phyloP scores from a whole-genome alignment of 2,329 filamentous ascomycete species.

The Botrytis tulipae region DNA sequence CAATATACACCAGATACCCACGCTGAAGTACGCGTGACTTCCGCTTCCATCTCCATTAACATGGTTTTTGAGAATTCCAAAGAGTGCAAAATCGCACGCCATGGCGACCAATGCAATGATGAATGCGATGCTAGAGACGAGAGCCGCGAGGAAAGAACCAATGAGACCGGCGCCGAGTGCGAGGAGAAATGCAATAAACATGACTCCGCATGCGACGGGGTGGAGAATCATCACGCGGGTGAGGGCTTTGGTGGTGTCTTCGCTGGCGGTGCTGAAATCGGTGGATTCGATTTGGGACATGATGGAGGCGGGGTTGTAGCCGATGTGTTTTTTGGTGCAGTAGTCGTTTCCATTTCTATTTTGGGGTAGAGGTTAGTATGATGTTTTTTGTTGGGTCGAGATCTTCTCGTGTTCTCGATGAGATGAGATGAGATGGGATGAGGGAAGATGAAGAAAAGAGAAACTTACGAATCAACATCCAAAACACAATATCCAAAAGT shows the following conservation, averaged over 20 bases:
- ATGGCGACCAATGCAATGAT: slow-evolving; percentile 49
- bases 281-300: slow-evolving; percentile 42
- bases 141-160: slow-evolving; percentile 51
- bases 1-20: slow-evolving; percentile 59
- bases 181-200: slow-evolving; percentile 59
- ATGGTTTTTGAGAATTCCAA: slow-evolving; percentile 52
- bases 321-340: slow-evolving; percentile 51
- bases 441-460: background rate
- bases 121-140: slow-evolving; percentile 51
- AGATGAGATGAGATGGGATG: background rate
- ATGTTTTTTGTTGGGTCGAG: background rate
- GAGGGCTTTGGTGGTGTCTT: slow-evolving; percentile 48
- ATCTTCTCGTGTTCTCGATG: background rate
- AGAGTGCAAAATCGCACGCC: slow-evolving; percentile 57
- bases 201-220: slow-evolving; percentile 55
- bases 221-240: slow-evolving; percentile 62
- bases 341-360: slow-evolving; percentile 41
- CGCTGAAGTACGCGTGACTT: slow-evolving; percentile 49
- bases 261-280: slow-evolving; percentile 42
- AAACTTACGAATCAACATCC: slow-evolving; percentile 37
- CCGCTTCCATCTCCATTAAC: slow-evolving; percentile 45
- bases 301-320: slow-evolving; percentile 54
- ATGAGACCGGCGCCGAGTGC: slow-evolving; percentile 51
- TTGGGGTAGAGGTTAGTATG: background rate
- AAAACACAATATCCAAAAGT: slow-evolving; percentile 59